Evolutionary conservation across 2,329 filamentous ascomycete genomes (phyloP).

Genomic region (Paraphoma chrysanthemicola): DNA sequence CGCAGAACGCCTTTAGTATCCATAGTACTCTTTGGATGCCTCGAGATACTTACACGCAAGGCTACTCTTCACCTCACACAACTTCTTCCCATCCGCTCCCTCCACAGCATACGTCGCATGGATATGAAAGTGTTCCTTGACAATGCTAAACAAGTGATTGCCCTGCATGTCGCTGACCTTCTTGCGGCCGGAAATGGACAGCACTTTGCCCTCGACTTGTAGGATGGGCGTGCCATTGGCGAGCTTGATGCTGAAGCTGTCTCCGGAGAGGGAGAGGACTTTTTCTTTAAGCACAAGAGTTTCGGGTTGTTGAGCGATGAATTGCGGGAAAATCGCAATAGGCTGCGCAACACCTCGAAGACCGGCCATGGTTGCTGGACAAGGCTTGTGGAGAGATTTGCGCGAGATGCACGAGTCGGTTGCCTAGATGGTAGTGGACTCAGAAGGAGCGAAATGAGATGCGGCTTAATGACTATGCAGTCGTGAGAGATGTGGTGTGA

Average conservation of each 20-base stretch:
- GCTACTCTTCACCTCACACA: slow-evolving; percentile 64
- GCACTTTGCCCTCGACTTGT: slow-evolving; percentile 62
- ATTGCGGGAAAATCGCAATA: slow-evolving; percentile 38
- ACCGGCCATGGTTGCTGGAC: slow-evolving; percentile 10
- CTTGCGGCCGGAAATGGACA: slow-evolving; percentile 63
- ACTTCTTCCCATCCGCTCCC: slow-evolving; percentile 52
- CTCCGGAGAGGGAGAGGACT: slow-evolving; percentile 66
- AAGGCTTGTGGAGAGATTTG: neutral
- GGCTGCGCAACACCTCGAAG: slow-evolving; percentile 22
- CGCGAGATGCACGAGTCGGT: neutral
- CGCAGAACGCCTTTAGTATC: neutral
- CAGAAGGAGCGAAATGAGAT: no score
- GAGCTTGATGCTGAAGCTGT: slow-evolving; percentile 69
- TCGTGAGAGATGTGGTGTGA: neutral
- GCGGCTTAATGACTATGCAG: no score
- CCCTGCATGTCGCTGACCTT: slow-evolving; percentile 61
- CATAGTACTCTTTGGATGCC: no score
- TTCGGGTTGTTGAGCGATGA: slow-evolving; percentile 35
- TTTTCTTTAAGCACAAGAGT: slow-evolving; percentile 68
- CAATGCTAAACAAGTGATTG: slow-evolving; percentile 65
- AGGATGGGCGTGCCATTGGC: slow-evolving; percentile 62
- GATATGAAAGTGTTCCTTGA: slow-evolving; percentile 60
- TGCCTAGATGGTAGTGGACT: no score
- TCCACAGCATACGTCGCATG: slow-evolving; percentile 62
- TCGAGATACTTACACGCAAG: slow-evolving; percentile 56